Conservation (phyloP, 2,329 filamentous ascomycete species). For the Orbilia oligospora region DNA sequence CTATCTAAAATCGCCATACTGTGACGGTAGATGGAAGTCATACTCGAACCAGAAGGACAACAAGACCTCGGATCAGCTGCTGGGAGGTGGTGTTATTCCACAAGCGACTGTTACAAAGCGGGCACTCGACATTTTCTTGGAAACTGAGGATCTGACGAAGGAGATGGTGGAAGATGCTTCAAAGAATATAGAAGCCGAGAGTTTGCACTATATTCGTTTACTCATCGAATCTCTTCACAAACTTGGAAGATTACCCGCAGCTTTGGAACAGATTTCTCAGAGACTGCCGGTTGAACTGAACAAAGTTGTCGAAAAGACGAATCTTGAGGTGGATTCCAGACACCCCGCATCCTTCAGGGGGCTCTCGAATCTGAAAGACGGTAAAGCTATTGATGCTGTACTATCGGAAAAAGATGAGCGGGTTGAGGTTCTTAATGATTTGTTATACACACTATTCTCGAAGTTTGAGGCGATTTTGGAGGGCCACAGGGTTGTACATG, state of each 20-base stretch:
- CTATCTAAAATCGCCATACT: conserved; percentile 97
- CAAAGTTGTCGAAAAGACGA: conserved; percentile 92
- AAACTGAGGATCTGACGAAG: conserved; percentile 74
- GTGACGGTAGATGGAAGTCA: conserved; percentile 93
- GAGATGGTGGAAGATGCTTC: conserved; percentile 84
- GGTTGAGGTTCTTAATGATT: conserved; percentile 88
- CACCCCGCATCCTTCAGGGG: conserved; percentile 79
- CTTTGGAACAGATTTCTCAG: conserved; percentile 91
- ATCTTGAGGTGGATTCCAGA: conserved; percentile 91
- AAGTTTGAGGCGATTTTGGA: conserved; percentile 98
- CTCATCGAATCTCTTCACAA: conserved; percentile 91
- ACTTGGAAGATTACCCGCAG: conserved; percentile 85
- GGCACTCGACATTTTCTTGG: conserved; percentile 75
- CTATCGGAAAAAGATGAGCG: conserved; percentile 81
- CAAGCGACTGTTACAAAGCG: conserved; percentile 60
- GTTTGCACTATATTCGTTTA: conserved; percentile 91
- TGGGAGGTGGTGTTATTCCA: conserved; percentile 42
- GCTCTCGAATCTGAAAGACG: conserved; percentile 68
- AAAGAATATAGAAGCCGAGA: conserved; percentile 94
- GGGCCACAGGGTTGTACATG: conserved; percentile 92
- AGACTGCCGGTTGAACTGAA: conserved; percentile 94
- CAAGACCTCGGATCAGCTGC: conserved; percentile 54
- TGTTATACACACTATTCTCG: conserved; percentile 91
- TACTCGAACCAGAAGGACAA: conserved; percentile 68
- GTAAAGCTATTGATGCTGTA: conserved; percentile 73